A percentile compares a stretch with the other conserved stretches of the same genome.
These are phyloP conservation scores for Aureobasidium sp. DNA, from an alignment of 2,329 filamentous ascomycete species.

Conservation along the genomic window DNA sequence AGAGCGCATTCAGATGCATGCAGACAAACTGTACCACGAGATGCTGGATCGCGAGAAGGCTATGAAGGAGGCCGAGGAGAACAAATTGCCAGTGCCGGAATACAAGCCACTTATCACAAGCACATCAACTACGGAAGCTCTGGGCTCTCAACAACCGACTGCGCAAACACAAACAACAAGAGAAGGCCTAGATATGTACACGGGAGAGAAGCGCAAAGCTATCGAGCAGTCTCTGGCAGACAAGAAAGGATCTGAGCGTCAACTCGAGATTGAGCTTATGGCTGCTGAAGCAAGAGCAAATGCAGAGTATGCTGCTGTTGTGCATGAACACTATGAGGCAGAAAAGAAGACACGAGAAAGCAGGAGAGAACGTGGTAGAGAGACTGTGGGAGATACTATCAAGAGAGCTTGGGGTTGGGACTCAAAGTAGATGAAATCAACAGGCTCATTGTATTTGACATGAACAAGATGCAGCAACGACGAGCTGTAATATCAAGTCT, in stretches of 20 bases:
- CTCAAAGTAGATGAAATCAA: not conserved
- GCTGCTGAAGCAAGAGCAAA: constrained; percentile 56
- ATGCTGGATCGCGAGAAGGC: constrained; percentile 76
- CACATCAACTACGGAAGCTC: constrained; percentile 23
- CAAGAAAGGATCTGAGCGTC: constrained; percentile 45
- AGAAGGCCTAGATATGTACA: constrained; percentile 18
- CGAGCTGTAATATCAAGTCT: too few species aligned
- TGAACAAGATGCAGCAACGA: not conserved
- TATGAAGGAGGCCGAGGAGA: constrained; percentile 61
- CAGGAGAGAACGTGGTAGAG: constrained; percentile 49
- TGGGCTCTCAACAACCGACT: constrained; percentile 19
- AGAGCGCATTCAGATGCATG: constrained; percentile 88
- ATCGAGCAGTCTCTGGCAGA: constrained; percentile 28
- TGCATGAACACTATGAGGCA: constrained; percentile 51
- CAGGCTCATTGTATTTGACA: not conserved
- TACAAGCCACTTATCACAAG: constrained; percentile 51
- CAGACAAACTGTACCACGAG: constrained; percentile 80
- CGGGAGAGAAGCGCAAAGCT: constrained; percentile 26
- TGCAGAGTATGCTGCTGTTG: constrained; percentile 50
- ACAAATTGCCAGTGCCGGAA: constrained; percentile 46
- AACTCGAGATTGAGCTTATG: constrained; percentile 57
- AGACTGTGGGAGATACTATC: constrained; percentile 38
- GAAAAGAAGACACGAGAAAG: constrained; percentile 49
- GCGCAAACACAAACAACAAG: not conserved
- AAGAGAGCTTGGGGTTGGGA: constrained; percentile 29